Percentiles rank a stretch among this genome's conserved stretches.
phyloP scores from a whole-genome alignment of 2,329 filamentous ascomycete species.

The Raffaelea albimanens region DNA sequence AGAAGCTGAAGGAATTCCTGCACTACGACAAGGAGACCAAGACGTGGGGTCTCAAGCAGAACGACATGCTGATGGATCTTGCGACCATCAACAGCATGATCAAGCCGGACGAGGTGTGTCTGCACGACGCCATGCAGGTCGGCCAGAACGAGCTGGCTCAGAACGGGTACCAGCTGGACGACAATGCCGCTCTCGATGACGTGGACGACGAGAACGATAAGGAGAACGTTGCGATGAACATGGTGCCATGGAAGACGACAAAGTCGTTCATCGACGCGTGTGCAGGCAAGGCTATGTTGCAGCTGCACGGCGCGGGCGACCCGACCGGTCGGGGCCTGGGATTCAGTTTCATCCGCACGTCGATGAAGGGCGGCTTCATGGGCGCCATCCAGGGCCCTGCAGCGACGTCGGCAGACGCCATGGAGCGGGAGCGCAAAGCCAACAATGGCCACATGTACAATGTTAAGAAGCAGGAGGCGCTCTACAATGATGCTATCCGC shows the following conservation, averaged over 20 bases:
- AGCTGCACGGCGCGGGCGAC: constrained; percentile 88
- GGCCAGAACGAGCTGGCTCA: constrained; percentile 85
- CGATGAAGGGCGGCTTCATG: constrained; percentile 95
- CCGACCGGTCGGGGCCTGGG: constrained; percentile 88
- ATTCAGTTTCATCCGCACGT: constrained; percentile 95
- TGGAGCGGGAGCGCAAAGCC: constrained; percentile 76
- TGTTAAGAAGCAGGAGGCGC: constrained; percentile 83
- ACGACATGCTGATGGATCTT: constrained; percentile 71
- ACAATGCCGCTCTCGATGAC: constrained; percentile 53
- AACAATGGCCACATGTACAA: constrained; percentile 97
- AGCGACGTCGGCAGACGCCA: constrained; percentile 68
- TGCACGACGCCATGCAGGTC: constrained; percentile 94
- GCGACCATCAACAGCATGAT: constrained; percentile 77
- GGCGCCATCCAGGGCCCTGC: constrained; percentile 62
- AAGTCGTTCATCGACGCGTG: constrained; percentile 95
- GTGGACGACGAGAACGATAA: constrained; percentile 53
- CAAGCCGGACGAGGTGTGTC: constrained; percentile 87
- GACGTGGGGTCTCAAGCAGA: constrained; percentile 70
- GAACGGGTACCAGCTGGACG: constrained; percentile 68
- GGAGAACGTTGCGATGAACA: constrained; percentile 73
- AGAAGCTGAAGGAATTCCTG: constrained; percentile 95
- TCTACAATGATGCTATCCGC: constrained; percentile 84
- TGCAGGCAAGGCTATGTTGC: constrained; percentile 92
- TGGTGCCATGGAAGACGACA: constrained; percentile 93
- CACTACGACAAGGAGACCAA: constrained; percentile 80